Evolutionary conservation across 495 filamentous ascomycete species (phyloP).

Genomic region (Aspergillus heteromorphus): DNA sequence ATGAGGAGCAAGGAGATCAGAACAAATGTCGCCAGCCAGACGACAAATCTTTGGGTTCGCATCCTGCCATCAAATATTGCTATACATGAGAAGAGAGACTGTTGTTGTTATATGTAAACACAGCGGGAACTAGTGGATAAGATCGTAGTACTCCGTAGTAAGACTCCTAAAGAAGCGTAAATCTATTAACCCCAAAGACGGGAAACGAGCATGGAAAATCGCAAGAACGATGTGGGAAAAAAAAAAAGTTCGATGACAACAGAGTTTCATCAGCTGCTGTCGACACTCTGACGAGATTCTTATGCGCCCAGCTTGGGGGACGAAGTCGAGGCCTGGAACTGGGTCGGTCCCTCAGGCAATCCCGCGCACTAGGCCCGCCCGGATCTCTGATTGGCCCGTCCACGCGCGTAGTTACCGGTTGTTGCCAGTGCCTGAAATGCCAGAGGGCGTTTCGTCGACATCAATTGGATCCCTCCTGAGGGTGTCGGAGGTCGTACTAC

Average conservation of each 20-base stretch:
- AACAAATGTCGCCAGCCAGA: conserved; percentile 27
- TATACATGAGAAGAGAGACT: conserved; percentile 15
- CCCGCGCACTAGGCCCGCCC: not conserved
- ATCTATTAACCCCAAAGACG: no score
- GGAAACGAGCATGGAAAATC: no score
- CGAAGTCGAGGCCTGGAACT: not conserved
- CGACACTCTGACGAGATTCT: not conserved
- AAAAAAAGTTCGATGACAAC: no score
- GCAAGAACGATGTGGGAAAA: no score
- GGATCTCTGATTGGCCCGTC: not conserved
- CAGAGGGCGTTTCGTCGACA: no score
- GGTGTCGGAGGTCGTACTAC: no score
- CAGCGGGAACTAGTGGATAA: not conserved
- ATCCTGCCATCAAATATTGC: conserved; percentile 31
- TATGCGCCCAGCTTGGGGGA: not conserved
- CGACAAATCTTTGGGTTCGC: conserved; percentile 33
- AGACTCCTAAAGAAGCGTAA: no score
- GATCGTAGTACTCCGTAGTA: no score
- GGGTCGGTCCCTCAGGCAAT: not conserved
- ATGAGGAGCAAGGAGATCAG: conserved; percentile 31
- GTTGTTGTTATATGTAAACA: not conserved
- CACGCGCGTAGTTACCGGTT: not conserved
- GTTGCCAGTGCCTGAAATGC: not conserved
- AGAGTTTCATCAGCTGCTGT: no score
- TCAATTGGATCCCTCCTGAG: no score